Conservation (phyloP, 2,329 filamentous ascomycete species). For the Diaporthe australafricana region DNA sequence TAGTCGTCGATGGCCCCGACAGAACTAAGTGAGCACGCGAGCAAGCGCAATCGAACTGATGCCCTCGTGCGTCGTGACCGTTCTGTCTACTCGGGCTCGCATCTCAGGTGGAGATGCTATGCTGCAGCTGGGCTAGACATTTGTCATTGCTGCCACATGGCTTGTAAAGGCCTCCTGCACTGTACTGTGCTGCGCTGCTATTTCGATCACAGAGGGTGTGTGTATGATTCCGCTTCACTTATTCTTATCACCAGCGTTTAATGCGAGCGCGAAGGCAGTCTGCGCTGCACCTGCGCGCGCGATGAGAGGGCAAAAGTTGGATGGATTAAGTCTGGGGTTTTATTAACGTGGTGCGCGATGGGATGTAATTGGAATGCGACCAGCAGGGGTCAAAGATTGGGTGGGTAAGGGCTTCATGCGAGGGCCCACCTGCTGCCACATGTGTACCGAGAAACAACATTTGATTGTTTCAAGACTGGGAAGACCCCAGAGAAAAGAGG, state of each 20-base stretch:
- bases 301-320: background rate
- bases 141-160: conserved; percentile 2
- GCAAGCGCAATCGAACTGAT: background rate
- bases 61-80: conserved; percentile 3
- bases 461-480: conserved; percentile 34
- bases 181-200: background rate
- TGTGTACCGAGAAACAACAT: conserved; percentile 33
- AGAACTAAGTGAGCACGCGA: conserved; percentile 5
- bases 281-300: conserved; percentile 5
- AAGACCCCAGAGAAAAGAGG: conserved; percentile 24
- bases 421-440: conserved; percentile 30
- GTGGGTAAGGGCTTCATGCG: conserved; percentile 29
- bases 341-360: background rate
- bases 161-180: background rate
- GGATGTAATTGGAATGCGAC: background rate
- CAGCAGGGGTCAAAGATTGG: conserved; percentile 2
- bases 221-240: conserved; percentile 7
- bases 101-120: background rate
- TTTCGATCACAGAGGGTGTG: conserved; percentile 13
- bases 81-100: background rate
- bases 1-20: background rate
- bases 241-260: conserved; percentile 7
- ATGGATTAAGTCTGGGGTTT: conserved; percentile 13
- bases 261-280: conserved; percentile 19
- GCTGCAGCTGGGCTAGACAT: background rate